A percentile compares a stretch with the other conserved stretches of the same genome.
Conservation (phyloP, 495 filamentous ascomycete species). For the Podospora didyma region DNA sequence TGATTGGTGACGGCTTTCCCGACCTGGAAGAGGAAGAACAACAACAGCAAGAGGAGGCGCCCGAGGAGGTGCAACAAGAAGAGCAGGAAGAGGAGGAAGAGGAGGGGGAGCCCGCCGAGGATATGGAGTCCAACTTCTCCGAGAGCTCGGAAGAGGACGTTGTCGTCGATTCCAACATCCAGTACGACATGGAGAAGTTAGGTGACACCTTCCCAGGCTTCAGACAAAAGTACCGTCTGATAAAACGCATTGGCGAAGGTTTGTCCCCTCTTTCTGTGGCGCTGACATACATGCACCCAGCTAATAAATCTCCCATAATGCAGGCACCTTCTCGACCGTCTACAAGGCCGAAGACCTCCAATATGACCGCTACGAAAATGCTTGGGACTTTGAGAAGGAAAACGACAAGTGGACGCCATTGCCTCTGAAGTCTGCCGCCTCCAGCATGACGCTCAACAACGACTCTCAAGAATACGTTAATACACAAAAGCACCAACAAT, state of each 20-base stretch:
- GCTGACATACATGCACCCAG: not conserved
- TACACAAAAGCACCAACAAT: constrained; percentile 2
- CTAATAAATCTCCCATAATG: constrained; percentile 2
- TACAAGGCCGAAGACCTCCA: constrained; percentile 97
- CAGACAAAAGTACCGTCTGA: constrained; percentile 74
- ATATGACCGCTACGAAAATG: constrained; percentile 78
- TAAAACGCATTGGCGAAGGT: constrained; percentile 98
- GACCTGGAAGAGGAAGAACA: constrained; percentile 4
- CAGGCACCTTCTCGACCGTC: constrained; percentile 95
- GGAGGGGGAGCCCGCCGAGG: constrained; percentile 26
- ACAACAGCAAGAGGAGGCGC: constrained; percentile 2
- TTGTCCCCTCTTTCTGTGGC: not conserved
- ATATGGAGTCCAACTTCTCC: constrained; percentile 45
- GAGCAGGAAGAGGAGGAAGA: constrained; percentile 30
- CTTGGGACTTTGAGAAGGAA: constrained; percentile 75
- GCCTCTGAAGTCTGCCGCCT: constrained; percentile 43
- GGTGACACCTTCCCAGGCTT: constrained; percentile 81
- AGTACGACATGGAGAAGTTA: constrained; percentile 81
- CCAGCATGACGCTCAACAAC: constrained; percentile 19
- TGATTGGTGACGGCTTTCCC: constrained; percentile 29
- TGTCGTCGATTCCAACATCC: constrained; percentile 69
- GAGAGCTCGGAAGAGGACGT: constrained; percentile 57
- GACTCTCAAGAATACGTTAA: not conserved
- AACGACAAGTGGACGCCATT: constrained; percentile 60
- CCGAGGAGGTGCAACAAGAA: constrained; percentile 20